Evolutionary conservation across 306 rosid genomes (phyloP), one percentile per base, ranked within the genome.

Genomic region (Quercus variabilis): DNA sequence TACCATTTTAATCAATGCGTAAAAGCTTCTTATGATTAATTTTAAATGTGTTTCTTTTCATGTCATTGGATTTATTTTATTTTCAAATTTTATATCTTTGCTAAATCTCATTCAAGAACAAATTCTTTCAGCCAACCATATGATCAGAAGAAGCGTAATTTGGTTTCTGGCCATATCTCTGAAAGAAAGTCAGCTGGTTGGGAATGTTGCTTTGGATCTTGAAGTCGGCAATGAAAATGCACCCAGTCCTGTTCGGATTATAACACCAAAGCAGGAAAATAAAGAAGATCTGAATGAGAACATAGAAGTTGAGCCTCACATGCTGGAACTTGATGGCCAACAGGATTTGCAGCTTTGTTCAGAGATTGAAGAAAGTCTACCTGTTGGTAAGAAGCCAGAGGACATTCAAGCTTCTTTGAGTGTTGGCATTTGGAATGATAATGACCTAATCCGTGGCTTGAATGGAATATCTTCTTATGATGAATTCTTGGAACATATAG

Each of bases 101-200:
- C 55, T 73, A 4, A 75, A 55, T 64, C 46, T 77, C 55, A 74
- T 74, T 80, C 18, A 30, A 67, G 63, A 73, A 64, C 31, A 56
- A 64, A 55, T 56, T 54, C 63, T 74, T 78, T 68, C 60, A 74
- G 55, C 35, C 9, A 23, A 30, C 76, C 49, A 55, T 52, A 67
- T 76, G 60, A 84, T 74, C 58, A 69, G 79, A 76, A 71, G 75
- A 80, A 80, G 31, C 74, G 52, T 76, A 38, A 74, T 82, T 35
- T 83, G 77, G 75, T 88, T 89, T 84, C 92, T 91, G 99, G 96
- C 91, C 28, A 91, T 95, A 86, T 84, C 90, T 82, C 25, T 84
- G 75, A 93, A 93, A 88, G 99, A 92, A 84, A 91, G 82, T 80
- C 96, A 92, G 88, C 90, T 95, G 28, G 85, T 93, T 19, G 89